These are phyloP conservation scores for Arthromyces matolae DNA, from an alignment of 768 basidiomycete species.

Conservation along the genomic window DNA sequence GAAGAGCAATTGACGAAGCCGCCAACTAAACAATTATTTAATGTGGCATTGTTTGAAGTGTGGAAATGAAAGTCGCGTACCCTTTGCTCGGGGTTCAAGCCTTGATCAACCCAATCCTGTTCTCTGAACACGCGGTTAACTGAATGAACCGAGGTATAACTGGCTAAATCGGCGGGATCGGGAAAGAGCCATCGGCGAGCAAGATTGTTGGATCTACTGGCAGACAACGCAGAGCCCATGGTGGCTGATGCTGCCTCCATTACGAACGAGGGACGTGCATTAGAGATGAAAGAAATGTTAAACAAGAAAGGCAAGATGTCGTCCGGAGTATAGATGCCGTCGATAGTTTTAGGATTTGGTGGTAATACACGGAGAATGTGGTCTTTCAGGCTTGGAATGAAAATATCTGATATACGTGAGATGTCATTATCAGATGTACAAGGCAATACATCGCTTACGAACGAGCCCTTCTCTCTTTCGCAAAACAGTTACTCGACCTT, in stretches of 20 bases:
- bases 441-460: constrained; percentile 30
- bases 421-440: not conserved
- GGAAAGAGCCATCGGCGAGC: constrained; percentile 46
- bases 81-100: constrained; percentile 44
- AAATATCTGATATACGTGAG: constrained; percentile 29
- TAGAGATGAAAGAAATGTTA: constrained; percentile 48
- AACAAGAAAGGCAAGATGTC: constrained; percentile 38
- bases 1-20: constrained; percentile 38
- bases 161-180: constrained; percentile 27
- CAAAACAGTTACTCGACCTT: constrained; percentile 40
- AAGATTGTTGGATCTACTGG: constrained; percentile 22
- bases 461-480: constrained; percentile 45
- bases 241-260: constrained; percentile 40
- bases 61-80: constrained; percentile 28
- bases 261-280: constrained; percentile 36
- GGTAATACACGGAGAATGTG: constrained; percentile 36
- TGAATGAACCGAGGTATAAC: constrained; percentile 17
- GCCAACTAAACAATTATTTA: constrained; percentile 34
- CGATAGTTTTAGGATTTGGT: constrained; percentile 14
- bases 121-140: constrained; percentile 26
- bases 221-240: constrained; percentile 23
- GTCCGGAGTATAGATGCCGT: constrained; percentile 23
- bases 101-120: constrained; percentile 40
- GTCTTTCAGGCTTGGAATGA: constrained; percentile 35
- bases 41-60: too few species aligned